These are phyloP conservation scores for Auricularia auricula-judae DNA, from an alignment of 768 basidiomycete genomes.

Conservation along the genomic window DNA sequence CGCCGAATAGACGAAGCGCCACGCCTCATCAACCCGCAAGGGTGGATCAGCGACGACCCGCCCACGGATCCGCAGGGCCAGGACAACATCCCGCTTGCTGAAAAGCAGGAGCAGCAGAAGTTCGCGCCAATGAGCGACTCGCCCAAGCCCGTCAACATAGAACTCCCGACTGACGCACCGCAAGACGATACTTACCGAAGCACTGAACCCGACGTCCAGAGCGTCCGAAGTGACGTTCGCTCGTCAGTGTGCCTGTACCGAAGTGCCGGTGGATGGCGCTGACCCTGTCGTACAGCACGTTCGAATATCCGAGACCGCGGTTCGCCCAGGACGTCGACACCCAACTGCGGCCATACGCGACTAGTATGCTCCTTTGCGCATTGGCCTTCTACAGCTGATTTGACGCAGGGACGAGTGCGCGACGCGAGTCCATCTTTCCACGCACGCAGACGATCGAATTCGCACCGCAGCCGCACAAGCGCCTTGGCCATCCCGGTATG, in stretches of 20 bases:
- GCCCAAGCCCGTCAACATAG: background rate
- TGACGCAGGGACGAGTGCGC: conserved; percentile 1
- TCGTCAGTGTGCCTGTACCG: background rate
- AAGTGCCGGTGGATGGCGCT: background rate
- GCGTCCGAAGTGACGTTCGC: background rate
- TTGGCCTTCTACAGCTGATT: background rate
- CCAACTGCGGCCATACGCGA: background rate
- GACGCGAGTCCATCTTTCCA: conserved; percentile 13
- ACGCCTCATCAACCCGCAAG: conserved; percentile 62
- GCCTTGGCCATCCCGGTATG: conserved; percentile 13
- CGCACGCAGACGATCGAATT: conserved; percentile 45
- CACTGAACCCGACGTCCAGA: background rate
- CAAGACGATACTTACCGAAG: background rate
- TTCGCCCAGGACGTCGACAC: background rate
- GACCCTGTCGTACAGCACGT: no score
- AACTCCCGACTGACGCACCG: background rate
- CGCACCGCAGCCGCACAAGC: conserved; percentile 23
- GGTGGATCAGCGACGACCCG: conserved; percentile 44
- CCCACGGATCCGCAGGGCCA: background rate
- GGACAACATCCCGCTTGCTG: background rate
- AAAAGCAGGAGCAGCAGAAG: background rate
- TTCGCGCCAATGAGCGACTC: background rate
- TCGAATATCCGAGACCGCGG: background rate
- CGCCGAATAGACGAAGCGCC: conserved; percentile 51
- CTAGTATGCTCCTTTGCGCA: no score